Evolutionary conservation across 202 grass and related monocot species (phyloP).

Genomic region (Carex arenaria): DNA sequence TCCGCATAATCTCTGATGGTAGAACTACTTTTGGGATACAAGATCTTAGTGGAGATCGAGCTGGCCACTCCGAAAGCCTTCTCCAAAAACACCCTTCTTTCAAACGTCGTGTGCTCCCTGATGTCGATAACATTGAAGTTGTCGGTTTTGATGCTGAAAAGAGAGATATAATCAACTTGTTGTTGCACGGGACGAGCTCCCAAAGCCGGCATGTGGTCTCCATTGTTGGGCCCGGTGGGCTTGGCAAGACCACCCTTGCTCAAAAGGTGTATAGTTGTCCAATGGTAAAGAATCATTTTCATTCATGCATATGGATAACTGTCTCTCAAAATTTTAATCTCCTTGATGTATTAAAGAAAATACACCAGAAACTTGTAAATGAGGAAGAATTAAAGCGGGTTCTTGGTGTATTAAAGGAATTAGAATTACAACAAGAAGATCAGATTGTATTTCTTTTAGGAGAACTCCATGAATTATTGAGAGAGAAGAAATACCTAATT

Average conservation of each 20-base stretch:
- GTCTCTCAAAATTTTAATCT: neutral
- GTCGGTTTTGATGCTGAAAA: neutral
- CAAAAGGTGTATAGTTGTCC: neutral
- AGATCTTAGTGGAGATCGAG: neutral
- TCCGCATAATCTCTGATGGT: neutral
- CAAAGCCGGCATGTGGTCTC: neutral
- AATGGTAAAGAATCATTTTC: neutral
- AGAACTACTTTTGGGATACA: constrained; percentile 6
- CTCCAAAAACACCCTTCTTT: neutral
- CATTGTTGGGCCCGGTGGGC: neutral
- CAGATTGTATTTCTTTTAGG: neutral
- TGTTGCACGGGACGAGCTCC: neutral
- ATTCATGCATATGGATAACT: neutral
- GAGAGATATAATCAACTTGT: neutral
- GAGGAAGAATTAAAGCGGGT: neutral
- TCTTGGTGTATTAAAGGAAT: too few species aligned
- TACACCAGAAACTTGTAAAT: constrained; percentile 21
- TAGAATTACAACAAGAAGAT: neutral
- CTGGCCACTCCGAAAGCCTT: neutral
- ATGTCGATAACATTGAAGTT: neutral
- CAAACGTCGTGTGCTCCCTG: neutral
- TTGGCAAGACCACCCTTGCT: neutral
- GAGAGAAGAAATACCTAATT: constrained; percentile 23
- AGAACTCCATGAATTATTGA: constrained; percentile 30
- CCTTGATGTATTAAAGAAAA: constrained; percentile 7